Evolutionary conservation across 2,329 filamentous ascomycete species (phyloP), one percentile per base, ranked within the genome.

Genomic region (Anthostomella pinea): DNA sequence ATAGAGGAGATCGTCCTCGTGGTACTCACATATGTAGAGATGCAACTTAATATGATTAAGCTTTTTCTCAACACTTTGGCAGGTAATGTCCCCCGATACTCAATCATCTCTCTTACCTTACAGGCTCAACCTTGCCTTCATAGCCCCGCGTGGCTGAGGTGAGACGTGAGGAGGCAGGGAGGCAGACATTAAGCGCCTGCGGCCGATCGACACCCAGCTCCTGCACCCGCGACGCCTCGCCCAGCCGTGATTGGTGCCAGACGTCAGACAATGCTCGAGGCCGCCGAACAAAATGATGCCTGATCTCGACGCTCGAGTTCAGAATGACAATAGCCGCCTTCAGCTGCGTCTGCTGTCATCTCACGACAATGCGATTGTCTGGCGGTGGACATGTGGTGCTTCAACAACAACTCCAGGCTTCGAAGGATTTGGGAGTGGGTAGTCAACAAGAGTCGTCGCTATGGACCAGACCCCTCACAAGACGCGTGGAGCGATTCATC

Each of bases 321-420:
- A 33, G 20, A 37, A 15, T 32, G 23, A 43, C 39, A 45, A 41
- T 20, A 25, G 14, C 23, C 5, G 9, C 15, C 18, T 8, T 23
- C 17, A 25, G 13, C 13, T 27, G 17, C 26, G 30, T 28, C 40
- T n/a, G 20, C 9, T 15, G 9, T 29, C 25, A 11, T 18, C 19
- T 21, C n/a, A n/a, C n/a, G 24, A 39, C 33, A 43, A 47, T 44
- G 36, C 17, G 5, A 34, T 42, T 42, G 11, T 34, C n/a, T 28
- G 9, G 18, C 14, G 7, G 14, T 38, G 29, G 28, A 35, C 23
- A 50, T 50, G 45, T 40, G 41, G 45, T 48, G 41, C 24, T 28
- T 43, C 10, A 29, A 19, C 21, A 28, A 18, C 18, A 22, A 21
- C 16, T 19, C 31, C 11, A 14, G 17, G 28, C 14, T 27, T 16